Base-by-base conservation (phyloP, 208 protist genomes). In the Jaenimonas drosophilae region DNA sequence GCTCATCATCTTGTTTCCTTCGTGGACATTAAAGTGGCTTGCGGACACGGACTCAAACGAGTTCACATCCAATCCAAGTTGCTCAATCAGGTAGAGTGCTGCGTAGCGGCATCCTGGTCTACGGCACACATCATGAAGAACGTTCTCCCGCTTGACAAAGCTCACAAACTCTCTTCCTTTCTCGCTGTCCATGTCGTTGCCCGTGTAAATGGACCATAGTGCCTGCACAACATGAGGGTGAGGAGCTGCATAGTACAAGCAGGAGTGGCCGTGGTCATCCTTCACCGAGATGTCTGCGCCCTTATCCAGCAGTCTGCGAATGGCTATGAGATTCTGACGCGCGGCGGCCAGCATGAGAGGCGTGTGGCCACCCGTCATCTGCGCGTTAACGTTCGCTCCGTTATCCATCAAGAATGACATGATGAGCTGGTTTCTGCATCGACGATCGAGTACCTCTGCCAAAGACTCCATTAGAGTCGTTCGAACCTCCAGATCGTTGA, bases 391-490 rank as follows among this genome's bases (percentile, higher is more conserved):
- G 42, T 84, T 59, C 7, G 71, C 75, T 3, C 72, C 77, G 50
- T 84, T 81, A 50, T 92, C 76, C 19, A 92, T 49, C 0, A 92
- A 62, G 37, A 92, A 85, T 1, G 38, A 40, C 9, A 89, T 51
- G n/a, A 88, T 75, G 3, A 70, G 41, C 17, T 54, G 46, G 30
- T 91, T 85, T 0, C 39, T 43, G 36, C 70, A 80, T 2, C 47
- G 52, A 4, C 42, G 24, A 43, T 54, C 27, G 17, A 77, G 34
- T 27, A 25, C 28, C 25, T 14, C 23, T 38, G 1, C n/a, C 21
- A 1, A 59, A 40, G 16, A 63, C 57, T 2, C 54, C 45, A n/a
- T 36, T n/a, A 39, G 4, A 25, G 2, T 16, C 11, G 5, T 25
- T 46, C 17, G 28, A 27, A 30, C 30, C 14, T 30, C n/a, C 21